A percentile compares a stretch with the other conserved stretches of the same genome.
Evolutionary conservation across 139 green algal species (phyloP).

Genomic region (Asterochloris sp.): DNA sequence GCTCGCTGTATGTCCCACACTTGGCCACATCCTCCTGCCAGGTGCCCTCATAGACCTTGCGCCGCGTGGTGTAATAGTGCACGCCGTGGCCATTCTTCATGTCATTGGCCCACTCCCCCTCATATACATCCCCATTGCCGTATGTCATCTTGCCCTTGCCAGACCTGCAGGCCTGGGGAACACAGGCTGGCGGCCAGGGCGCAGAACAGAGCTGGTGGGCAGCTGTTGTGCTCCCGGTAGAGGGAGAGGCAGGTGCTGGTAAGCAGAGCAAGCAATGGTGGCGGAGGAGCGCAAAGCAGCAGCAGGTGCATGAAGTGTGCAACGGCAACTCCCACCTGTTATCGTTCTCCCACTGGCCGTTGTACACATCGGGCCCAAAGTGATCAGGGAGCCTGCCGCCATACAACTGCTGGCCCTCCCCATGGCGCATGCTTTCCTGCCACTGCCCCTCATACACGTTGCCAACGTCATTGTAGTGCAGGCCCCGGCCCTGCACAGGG

Average conservation of each 20-base stretch:
- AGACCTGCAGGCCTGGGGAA: not conserved
- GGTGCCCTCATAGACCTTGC: constrained; percentile 4
- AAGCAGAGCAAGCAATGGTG: no score
- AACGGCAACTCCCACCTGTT: constrained; percentile 13
- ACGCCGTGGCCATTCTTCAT: constrained; percentile 16
- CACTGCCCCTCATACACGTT: constrained; percentile 14
- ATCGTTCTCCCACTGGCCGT: constrained; percentile 31
- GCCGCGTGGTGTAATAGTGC: not conserved
- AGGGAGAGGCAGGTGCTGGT: no score
- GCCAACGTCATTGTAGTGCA: constrained; percentile 8
- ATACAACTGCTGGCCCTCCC: constrained; percentile 30
- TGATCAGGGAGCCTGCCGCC: constrained; percentile 23
- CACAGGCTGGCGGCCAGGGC: no score
- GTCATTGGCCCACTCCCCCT: constrained; percentile 10
- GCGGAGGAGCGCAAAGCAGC: no score
- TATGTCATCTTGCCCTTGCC: constrained; percentile 16
- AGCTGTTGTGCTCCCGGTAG: no score
- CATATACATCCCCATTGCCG: constrained; percentile 9
- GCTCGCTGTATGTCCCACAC: constrained; percentile 2
- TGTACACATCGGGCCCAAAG: constrained; percentile 34
- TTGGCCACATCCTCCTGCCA: constrained; percentile 18
- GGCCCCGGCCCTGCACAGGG: constrained; percentile 22
- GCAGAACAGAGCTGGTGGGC: no score
- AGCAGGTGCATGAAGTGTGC: not conserved
- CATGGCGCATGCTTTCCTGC: constrained; percentile 11